phyloP scores from a whole-genome alignment of 2,329 filamentous ascomycete genomes.

The Xylariomycetidae sp. region DNA sequence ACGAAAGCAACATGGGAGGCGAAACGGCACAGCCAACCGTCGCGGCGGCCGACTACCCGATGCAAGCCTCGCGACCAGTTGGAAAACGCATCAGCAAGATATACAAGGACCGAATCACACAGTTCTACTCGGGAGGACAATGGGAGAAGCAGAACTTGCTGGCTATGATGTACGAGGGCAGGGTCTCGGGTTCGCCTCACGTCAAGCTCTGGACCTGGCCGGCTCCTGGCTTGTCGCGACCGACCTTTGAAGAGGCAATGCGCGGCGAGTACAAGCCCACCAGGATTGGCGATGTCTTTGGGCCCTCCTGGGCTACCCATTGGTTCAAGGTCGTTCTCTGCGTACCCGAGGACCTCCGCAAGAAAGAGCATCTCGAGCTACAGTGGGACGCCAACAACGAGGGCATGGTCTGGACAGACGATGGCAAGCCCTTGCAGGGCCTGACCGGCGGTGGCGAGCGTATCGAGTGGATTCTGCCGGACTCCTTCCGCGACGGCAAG shows the following conservation, averaged over 20 bases:
- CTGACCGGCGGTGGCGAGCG: conserved; percentile 86
- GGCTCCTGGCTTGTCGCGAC: conserved; percentile 70
- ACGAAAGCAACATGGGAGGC: conserved; percentile 42
- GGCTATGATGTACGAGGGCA: conserved; percentile 67
- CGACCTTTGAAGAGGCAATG: conserved; percentile 80
- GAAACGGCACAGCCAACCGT: conserved; percentile 37
- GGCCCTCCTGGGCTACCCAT: conserved; percentile 94
- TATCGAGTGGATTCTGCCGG: conserved; percentile 83
- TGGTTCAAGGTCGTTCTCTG: conserved; percentile 87
- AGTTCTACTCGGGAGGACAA: conserved; percentile 75
- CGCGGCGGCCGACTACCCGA: conserved; percentile 43
- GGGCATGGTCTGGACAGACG: conserved; percentile 86
- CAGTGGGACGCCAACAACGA: conserved; percentile 96
- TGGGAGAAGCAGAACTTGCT: conserved; percentile 70
- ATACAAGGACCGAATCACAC: conserved; percentile 75
- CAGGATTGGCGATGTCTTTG: conserved; percentile 71
- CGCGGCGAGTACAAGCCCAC: conserved; percentile 69
- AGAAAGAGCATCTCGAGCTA: conserved; percentile 83
- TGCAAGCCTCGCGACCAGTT: conserved; percentile 46
- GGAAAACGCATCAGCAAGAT: conserved; percentile 81
- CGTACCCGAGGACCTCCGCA: conserved; percentile 63
- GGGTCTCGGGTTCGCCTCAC: conserved; percentile 61
- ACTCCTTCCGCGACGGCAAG: conserved; percentile 74
- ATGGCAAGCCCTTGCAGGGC: conserved; percentile 87
- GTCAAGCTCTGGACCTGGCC: conserved; percentile 84